Evolutionary conservation across 176 grass and related monocot genomes (phyloP).

Genomic region (Canna indica): DNA sequence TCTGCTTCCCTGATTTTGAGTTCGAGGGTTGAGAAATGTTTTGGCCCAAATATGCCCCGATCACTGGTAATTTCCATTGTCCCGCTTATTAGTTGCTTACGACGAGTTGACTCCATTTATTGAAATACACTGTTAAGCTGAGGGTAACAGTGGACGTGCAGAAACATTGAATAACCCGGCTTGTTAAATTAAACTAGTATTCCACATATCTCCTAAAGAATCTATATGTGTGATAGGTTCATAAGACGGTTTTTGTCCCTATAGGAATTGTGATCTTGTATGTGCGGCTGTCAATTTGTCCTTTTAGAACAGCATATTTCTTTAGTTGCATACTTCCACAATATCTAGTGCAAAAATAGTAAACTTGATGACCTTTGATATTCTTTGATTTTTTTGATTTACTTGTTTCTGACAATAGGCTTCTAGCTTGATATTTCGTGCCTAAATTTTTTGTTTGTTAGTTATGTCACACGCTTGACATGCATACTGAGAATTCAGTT

Average conservation of each 20-base stretch:
- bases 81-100: not conserved
- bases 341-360: not conserved
- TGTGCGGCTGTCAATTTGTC: too few relatives aligned
- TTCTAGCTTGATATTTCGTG: not conserved
- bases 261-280: too few relatives aligned
- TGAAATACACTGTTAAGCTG: too few relatives aligned
- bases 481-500: too few relatives aligned
- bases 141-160: too few relatives aligned
- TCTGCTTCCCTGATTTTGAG: not conserved
- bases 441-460: not conserved
- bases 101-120: not conserved
- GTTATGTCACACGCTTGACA: too few relatives aligned
- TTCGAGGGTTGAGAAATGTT: not conserved
- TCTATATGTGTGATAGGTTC: not conserved
- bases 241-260: not conserved
- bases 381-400: not conserved
- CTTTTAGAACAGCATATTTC: too few relatives aligned
- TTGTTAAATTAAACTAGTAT: not conserved
- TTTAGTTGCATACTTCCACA: too few relatives aligned
- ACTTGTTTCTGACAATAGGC: not conserved
- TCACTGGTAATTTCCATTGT: not conserved
- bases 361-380: not conserved
- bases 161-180: too few relatives aligned
- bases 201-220: not conserved
- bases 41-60: not conserved